Conservation (phyloP, 2,329 filamentous ascomycete genomes). For the Pyrenochaeta sp. region DNA sequence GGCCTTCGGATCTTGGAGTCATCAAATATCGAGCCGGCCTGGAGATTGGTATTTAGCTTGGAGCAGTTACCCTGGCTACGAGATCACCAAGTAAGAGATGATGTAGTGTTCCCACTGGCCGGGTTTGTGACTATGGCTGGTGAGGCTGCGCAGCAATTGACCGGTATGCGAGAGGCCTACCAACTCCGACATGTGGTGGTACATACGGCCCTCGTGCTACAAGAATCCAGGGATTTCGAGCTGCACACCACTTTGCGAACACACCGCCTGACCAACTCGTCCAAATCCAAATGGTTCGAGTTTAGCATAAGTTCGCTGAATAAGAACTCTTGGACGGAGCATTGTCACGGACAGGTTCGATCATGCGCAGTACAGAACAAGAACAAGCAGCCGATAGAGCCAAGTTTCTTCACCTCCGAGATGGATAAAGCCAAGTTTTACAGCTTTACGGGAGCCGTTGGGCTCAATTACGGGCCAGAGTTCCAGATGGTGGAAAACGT, state of each 20-base stretch:
- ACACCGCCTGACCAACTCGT: conserved; percentile 10
- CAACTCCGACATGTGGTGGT: conserved; percentile 10
- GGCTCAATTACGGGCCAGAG: too few species aligned
- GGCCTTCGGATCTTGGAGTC: conserved; percentile 5
- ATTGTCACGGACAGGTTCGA: conserved; percentile 17
- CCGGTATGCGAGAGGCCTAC: not conserved
- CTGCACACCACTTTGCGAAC: conserved; percentile 15
- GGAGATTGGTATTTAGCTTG: conserved; percentile 35
- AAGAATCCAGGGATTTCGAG: conserved; percentile 8
- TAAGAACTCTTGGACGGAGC: conserved; percentile 26
- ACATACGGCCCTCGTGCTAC: not conserved
- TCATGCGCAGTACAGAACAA: too few species aligned
- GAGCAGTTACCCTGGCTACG: conserved; percentile 53
- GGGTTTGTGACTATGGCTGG: conserved; percentile 14
- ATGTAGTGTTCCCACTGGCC: conserved; percentile 32
- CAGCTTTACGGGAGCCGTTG: too few species aligned
- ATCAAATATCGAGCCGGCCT: conserved; percentile 5
- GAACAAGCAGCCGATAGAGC: too few species aligned
- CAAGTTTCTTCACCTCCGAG: too few species aligned
- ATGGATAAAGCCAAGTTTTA: too few species aligned
- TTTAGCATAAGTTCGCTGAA: conserved; percentile 20
- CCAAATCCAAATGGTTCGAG: conserved; percentile 19
- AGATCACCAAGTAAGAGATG: conserved; percentile 47
- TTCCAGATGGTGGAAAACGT: too few species aligned
- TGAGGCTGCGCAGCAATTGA: conserved; percentile 14